Conservation (phyloP, 169 alveolate genomes). For the Cyclospora cayetanensis region DNA sequence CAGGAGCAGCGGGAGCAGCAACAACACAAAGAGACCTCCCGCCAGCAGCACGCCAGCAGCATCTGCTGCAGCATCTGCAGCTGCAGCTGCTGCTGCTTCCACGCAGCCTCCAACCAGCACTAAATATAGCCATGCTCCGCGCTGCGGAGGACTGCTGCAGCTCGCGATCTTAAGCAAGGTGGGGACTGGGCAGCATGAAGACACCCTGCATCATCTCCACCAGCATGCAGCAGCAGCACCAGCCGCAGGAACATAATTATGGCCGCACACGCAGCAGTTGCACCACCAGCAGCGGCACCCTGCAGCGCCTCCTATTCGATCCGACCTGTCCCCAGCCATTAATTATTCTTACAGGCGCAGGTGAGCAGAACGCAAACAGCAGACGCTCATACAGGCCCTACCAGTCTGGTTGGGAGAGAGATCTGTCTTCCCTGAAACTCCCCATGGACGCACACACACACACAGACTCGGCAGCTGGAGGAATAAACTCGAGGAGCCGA, state of each 20-base stretch:
- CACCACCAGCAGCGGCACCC: slow-evolving; percentile 12
- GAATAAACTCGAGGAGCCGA: too few relatives aligned
- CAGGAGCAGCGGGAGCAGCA: too few relatives aligned
- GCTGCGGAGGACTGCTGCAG: too few relatives aligned
- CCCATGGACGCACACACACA: too few relatives aligned
- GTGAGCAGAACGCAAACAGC: background rate
- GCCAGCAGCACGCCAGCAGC: too few relatives aligned
- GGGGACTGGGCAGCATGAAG: background rate
- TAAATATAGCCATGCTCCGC: too few relatives aligned
- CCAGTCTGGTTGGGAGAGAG: too few relatives aligned
- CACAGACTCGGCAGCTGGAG: too few relatives aligned
- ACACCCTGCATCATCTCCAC: background rate
- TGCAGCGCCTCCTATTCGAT: slow-evolving; percentile 47
- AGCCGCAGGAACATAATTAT: background rate
- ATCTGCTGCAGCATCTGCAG: background rate
- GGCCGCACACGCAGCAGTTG: slow-evolving; percentile 56
- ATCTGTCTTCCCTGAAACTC: too few relatives aligned
- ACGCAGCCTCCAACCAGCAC: too few relatives aligned
- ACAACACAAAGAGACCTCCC: too few relatives aligned
- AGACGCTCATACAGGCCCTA: too few relatives aligned
- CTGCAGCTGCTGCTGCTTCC: slow-evolving; percentile 44
- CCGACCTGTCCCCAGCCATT: background rate
- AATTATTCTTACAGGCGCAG: slow-evolving; percentile 42
- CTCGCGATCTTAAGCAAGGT: background rate
- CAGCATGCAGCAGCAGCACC: slow-evolving; percentile 14